These are phyloP conservation scores for Balakata baccata DNA, from an alignment of 345 rosid species.

Conservation along the genomic window DNA sequence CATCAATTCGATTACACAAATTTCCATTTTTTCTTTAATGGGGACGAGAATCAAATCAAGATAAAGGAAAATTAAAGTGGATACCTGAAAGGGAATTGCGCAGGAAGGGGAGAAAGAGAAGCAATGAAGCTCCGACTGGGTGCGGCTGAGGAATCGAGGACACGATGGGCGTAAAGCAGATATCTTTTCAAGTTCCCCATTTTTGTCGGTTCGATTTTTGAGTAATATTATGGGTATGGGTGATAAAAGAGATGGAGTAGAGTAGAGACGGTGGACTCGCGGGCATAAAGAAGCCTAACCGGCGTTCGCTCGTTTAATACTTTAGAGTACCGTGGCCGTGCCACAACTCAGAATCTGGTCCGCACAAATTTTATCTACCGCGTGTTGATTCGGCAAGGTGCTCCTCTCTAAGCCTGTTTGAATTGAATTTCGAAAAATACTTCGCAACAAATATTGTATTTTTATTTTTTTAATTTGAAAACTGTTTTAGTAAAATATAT, in stretches of 20 bases:
- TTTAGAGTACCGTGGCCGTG: no score
- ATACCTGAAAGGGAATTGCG: conserved; percentile 28
- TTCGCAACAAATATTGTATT: no score
- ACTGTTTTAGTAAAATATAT: no score
- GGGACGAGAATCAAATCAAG: background rate
- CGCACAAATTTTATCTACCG: no score
- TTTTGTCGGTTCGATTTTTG: background rate
- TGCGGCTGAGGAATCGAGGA: conserved; percentile 38
- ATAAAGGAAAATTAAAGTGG: background rate
- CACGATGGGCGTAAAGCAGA: conserved; percentile 36
- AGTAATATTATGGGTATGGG: background rate
- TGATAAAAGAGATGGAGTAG: background rate
- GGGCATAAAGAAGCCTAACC: no score
- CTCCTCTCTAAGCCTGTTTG: no score
- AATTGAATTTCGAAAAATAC: no score
- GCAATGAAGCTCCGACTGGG: conserved; percentile 19
- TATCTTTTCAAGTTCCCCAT: conserved; percentile 46
- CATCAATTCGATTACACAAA: background rate
- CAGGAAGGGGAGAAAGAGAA: conserved; percentile 10
- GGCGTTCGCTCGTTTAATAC: no score
- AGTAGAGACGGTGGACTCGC: no score
- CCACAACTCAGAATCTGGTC: no score
- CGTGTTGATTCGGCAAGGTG: no score
- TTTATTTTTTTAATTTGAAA: no score
- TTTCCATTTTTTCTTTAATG: background rate